Base-by-base conservation (phyloP, 2,329 filamentous ascomycete genomes). In the Sporothrix mexicana region DNA sequence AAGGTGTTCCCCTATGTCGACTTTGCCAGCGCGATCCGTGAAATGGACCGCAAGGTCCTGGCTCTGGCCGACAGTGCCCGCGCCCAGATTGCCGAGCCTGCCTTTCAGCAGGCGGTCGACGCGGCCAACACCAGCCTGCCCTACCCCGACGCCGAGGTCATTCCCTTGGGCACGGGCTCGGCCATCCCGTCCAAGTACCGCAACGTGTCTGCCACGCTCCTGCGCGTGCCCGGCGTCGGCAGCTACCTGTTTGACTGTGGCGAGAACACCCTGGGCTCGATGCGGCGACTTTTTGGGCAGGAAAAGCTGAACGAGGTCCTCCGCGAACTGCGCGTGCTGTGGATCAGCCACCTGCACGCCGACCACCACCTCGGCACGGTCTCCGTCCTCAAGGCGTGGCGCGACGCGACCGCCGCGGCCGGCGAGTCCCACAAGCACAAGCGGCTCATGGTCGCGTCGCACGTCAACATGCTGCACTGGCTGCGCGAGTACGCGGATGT, bases 311-410 rank as follows among this genome's bases (percentile, higher is more conserved):
- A 84, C 41, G 85, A 90, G n/a, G 86, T 97, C 13, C 84, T 99
- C n/a, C 87, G 85, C 73, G 90, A 97, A 75, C 85, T 99, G 59
- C 91, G 91, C 71, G 88, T 90, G 76, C 91, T 99, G 75, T 97
- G 94, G 90, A 96, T 99, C 82, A 97, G 93, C 80, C 96, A 99
- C 82, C 85, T 97, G 75, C 96, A 99, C 81, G 96, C 96, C 4
- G 96, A 99, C 82, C 96, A 99, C 82, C 96, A 98, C 79, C 87
- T 99, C 23, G 96, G 96, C 41, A 93, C 90, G 0, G 86, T 89
- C n/a, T 88, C 90, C 6, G 84, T 98, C n/a, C 89, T 98, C 78
- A 91, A 88, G 78, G 93, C 92, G 6, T 97, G 94, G 93, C 90
- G 93, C 71, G 86, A 90, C 59, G 83, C 82, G 75, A 87, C 83